A percentile compares a stretch with the other conserved stretches of the same genome.
These are phyloP conservation scores for Viola odorata DNA, from an alignment of 345 rosid species.

Conservation along the genomic window DNA sequence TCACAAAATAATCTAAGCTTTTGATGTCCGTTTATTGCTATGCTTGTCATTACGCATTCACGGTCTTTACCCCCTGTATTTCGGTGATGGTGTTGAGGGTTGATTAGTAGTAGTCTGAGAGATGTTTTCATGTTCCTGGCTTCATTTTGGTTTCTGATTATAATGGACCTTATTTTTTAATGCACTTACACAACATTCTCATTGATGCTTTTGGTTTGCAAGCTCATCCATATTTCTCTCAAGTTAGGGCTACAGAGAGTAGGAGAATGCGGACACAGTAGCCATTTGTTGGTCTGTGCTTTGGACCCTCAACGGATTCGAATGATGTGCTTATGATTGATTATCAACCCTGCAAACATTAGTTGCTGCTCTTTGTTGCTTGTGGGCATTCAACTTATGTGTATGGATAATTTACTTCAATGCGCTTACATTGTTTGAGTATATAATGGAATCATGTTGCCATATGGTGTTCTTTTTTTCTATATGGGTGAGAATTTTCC, in stretches of 20 bases:
- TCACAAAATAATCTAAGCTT: not conserved
- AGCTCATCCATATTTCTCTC: constrained; percentile 74
- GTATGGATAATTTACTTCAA: not conserved
- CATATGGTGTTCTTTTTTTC: too few species aligned
- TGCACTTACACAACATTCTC: too few species aligned
- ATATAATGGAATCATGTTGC: not conserved
- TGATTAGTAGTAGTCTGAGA: too few species aligned
- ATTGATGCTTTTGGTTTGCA: constrained; percentile 14
- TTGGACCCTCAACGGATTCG: not conserved
- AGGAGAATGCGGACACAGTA: constrained; percentile 57
- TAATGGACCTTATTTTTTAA: too few species aligned
- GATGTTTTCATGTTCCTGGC: too few species aligned
- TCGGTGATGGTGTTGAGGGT: too few species aligned
- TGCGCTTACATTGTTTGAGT: not conserved
- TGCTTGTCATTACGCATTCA: too few species aligned
- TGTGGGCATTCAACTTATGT: not conserved
- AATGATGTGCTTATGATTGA: constrained; percentile 1
- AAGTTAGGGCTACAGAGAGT: constrained; percentile 83
- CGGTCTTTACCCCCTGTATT: too few species aligned
- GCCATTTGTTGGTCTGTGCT: not conserved
- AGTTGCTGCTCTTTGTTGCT: not conserved
- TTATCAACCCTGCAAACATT: not conserved
- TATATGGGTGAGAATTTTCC: too few species aligned
- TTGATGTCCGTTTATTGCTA: too few species aligned
- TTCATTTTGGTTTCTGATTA: too few species aligned